Conservation (phyloP, 2,329 filamentous ascomycete species). For the Tolypocladium tundrense region DNA sequence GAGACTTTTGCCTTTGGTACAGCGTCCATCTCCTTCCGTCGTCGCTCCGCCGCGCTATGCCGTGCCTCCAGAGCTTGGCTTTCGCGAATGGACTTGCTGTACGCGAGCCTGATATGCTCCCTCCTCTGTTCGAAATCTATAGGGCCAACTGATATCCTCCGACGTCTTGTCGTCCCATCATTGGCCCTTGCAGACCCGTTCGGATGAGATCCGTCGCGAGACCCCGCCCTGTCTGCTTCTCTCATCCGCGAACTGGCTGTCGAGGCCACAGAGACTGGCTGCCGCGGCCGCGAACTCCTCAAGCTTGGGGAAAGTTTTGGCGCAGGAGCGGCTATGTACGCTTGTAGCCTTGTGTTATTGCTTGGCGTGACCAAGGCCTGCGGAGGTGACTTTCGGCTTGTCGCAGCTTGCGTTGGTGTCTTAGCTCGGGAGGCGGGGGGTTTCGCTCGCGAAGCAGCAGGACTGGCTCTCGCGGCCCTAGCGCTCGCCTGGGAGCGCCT, state of each 20-base stretch:
- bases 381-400: constrained; percentile 28
- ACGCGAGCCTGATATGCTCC: constrained; percentile 74
- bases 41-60: constrained; percentile 42
- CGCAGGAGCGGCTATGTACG: constrained; percentile 60
- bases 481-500: constrained; percentile 32
- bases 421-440: constrained; percentile 31
- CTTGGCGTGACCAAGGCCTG: constrained; percentile 34
- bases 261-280: constrained; percentile 65
- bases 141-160: constrained; percentile 55
- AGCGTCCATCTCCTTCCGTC: constrained; percentile 36
- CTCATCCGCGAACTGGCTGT: constrained; percentile 61
- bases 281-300: constrained; percentile 71
- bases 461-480: constrained; percentile 25
- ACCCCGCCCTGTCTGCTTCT: constrained; percentile 46
- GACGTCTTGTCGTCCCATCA: constrained; percentile 29
- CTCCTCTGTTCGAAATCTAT: constrained; percentile 79
- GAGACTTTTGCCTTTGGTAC: constrained; percentile 31
- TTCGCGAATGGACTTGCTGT: constrained; percentile 73
- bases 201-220: constrained; percentile 25
- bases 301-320: constrained; percentile 69
- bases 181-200: constrained; percentile 21
- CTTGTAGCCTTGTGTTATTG: constrained; percentile 53
- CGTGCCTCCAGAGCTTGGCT: constrained; percentile 51
- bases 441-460: constrained; percentile 27
- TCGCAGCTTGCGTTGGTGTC: constrained; percentile 27